phyloP scores from a whole-genome alignment of 2,329 filamentous ascomycete species.

The Penicillium sp. region DNA sequence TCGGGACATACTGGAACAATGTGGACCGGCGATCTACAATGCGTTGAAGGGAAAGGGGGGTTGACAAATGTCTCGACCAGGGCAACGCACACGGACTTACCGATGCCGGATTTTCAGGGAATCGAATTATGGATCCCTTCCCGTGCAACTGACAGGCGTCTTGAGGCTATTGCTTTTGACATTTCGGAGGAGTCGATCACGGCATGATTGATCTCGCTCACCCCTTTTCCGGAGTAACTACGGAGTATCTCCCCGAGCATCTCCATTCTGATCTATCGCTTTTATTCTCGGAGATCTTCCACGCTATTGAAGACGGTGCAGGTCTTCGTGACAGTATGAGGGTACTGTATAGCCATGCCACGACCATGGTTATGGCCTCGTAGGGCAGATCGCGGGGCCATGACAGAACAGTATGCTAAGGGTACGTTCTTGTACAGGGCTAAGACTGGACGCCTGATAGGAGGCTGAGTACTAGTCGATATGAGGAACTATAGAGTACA shows the following conservation, averaged over 20 bases:
- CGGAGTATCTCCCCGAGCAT: background rate
- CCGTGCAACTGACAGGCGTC: conserved; percentile 3
- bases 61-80: background rate
- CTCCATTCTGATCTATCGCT: conserved; percentile 1
- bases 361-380: background rate
- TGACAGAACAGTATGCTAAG: background rate
- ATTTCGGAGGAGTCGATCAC: background rate
- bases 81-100: conserved; percentile 10
- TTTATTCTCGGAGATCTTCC: background rate
- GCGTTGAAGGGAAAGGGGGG: background rate
- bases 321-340: background rate
- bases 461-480: background rate
- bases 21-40: background rate
- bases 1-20: background rate
- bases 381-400: conserved; percentile 3
- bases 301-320: background rate
- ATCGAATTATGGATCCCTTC: background rate
- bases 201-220: background rate
- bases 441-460: background rate
- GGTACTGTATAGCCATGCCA: background rate
- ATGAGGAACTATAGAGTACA: background rate
- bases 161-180: background rate
- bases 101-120: conserved; percentile 3
- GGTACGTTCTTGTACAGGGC: background rate
- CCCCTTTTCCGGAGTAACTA: background rate